A percentile compares a stretch with the other conserved stretches of the same genome.
Evolutionary conservation across 1,284 basidiomycete genomes (phyloP).

Genomic region (Puccinia brachypodii): DNA sequence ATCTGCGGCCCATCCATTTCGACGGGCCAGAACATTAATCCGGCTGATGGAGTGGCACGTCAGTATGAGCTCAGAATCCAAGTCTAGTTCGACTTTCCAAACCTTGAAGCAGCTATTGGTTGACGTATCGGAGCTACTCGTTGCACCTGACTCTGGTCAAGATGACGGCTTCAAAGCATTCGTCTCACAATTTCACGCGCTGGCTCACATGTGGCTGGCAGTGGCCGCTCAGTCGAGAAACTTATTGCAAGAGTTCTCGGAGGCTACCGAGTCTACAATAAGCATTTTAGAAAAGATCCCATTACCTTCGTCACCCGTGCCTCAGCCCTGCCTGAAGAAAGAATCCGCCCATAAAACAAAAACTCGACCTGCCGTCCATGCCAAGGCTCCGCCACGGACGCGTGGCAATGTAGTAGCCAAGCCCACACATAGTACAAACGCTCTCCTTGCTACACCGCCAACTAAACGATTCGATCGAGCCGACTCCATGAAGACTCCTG

Average conservation of each 20-base stretch:
- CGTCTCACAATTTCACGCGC: slow-evolving; percentile 15
- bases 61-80: slow-evolving; percentile 18
- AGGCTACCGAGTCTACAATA: slow-evolving; percentile 25
- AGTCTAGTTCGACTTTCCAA: slow-evolving; percentile 12
- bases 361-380: not conserved
- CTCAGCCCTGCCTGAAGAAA: not conserved
- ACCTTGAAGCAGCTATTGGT: slow-evolving; percentile 10
- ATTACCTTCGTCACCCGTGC: not conserved
- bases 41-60: slow-evolving; percentile 45
- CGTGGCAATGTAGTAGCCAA: slow-evolving; percentile 4
- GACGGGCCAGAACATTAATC: slow-evolving; percentile 34
- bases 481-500: slow-evolving; percentile 20
- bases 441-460: slow-evolving; percentile 11
- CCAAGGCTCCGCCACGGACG: not conserved
- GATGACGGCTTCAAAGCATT: slow-evolving; percentile 28
- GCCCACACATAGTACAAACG: not conserved
- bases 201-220: slow-evolving; percentile 40
- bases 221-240: slow-evolving; percentile 25
- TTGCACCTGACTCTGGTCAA: not conserved
- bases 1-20: slow-evolving; percentile 20
- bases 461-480: not conserved
- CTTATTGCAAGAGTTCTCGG: slow-evolving; percentile 3
- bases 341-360: slow-evolving; percentile 13
- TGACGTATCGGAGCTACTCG: slow-evolving; percentile 23
- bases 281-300: slow-evolving; percentile 24